These are phyloP conservation scores for Talaromyces sp. DNA, from an alignment of 2,329 filamentous ascomycete genomes.

Conservation along the genomic window DNA sequence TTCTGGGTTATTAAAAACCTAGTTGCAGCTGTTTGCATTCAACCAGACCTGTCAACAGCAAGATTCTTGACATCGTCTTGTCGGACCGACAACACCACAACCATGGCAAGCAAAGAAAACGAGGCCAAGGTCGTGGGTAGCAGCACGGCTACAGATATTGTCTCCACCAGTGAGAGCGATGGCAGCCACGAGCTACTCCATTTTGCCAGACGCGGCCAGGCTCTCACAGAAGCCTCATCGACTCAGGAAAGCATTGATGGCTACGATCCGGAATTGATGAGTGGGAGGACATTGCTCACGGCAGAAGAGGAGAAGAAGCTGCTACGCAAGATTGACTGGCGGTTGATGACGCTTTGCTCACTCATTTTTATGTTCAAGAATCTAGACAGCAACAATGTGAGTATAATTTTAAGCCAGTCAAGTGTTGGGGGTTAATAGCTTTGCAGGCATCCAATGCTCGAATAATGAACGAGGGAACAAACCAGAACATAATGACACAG, in stretches of 20 bases:
- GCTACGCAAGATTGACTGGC: conserved; percentile 41
- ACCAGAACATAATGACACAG: conserved; percentile 23
- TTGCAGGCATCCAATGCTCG: conserved; percentile 29
- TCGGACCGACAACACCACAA: background rate
- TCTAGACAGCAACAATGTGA: conserved; percentile 27
- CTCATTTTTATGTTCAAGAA: conserved; percentile 29
- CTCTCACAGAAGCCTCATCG: conserved; percentile 10
- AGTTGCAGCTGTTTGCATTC: background rate
- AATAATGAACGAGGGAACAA: conserved; percentile 32
- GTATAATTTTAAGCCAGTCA: background rate
- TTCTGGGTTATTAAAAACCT: background rate
- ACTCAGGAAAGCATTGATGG: conserved; percentile 19
- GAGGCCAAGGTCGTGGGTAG: background rate
- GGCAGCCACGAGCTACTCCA: conserved; percentile 14
- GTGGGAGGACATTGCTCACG: conserved; percentile 28
- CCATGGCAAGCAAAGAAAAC: background rate
- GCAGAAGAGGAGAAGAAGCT: conserved; percentile 44
- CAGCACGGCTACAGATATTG: background rate
- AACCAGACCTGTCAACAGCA: background rate
- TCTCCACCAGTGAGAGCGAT: conserved; percentile 1
- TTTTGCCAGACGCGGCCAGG: conserved; percentile 18
- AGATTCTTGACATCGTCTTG: background rate
- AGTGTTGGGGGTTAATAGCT: conserved; percentile 6
- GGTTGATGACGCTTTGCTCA: conserved; percentile 38
- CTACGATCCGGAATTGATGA: conserved; percentile 28